phyloP scores from a whole-genome alignment of 495 filamentous ascomycete species.

The Letharia columbiana region DNA sequence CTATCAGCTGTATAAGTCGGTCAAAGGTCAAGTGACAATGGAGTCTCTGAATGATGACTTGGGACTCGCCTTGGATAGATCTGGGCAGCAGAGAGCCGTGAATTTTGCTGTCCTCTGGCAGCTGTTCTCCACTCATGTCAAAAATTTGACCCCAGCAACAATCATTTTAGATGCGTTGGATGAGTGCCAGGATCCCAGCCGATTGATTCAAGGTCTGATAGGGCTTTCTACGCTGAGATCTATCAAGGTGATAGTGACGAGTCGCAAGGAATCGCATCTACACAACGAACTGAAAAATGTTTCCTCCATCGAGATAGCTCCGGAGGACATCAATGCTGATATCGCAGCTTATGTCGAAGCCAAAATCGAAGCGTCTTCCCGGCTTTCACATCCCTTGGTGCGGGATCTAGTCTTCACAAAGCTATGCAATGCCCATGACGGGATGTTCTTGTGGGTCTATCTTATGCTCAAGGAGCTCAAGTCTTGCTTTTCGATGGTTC shows the following conservation, averaged over 20 bases:
- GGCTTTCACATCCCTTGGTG: not conserved
- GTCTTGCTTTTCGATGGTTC: not conserved
- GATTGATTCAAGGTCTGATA: conserved; percentile 1
- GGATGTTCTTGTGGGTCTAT: conserved; percentile 12
- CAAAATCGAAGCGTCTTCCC: not conserved
- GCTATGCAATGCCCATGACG: conserved; percentile 7
- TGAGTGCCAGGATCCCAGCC: conserved; percentile 1
- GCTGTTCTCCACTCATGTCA: not conserved
- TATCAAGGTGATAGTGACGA: conserved; percentile 1
- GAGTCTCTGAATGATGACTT: not conserved
- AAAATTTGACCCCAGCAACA: not conserved
- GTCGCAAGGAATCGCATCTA: conserved; percentile 1
- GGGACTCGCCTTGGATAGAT: conserved; percentile 1
- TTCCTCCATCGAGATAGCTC: not conserved
- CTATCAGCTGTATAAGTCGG: conserved; percentile 5
- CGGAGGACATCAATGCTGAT: conserved; percentile 8
- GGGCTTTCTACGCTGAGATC: not conserved
- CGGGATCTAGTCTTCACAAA: not conserved
- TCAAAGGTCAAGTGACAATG: too few species aligned
- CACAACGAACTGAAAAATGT: not conserved
- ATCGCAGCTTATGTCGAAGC: conserved; percentile 8
- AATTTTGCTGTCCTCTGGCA: conserved; percentile 2
- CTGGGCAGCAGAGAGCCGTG: conserved; percentile 1
- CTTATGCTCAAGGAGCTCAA: conserved; percentile 12
- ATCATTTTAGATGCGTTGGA: conserved; percentile 5